These are phyloP conservation scores for Neopestalotiopsis clavispora DNA, from an alignment of 2,329 filamentous ascomycete genomes.

Conservation along the genomic window DNA sequence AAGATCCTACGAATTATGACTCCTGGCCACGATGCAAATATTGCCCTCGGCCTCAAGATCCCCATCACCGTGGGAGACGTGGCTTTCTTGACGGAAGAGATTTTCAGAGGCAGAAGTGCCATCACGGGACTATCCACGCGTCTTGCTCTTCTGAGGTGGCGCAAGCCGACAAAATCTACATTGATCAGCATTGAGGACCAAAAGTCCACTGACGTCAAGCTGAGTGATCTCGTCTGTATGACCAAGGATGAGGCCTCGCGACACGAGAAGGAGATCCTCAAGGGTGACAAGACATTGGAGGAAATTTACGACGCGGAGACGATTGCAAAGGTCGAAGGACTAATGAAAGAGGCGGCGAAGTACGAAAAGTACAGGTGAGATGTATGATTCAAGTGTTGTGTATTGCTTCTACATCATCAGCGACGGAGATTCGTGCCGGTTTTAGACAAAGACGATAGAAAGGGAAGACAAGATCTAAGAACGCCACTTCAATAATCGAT, in stretches of 20 bases:
- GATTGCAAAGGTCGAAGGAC: conserved; percentile 68
- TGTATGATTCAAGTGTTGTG: not conserved
- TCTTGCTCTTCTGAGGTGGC: conserved; percentile 82
- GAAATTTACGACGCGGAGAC: conserved; percentile 76
- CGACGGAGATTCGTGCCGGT: not conserved
- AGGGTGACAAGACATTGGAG: conserved; percentile 67
- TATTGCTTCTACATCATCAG: not conserved
- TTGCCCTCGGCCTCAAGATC: conserved; percentile 75
- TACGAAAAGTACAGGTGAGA: conserved; percentile 58
- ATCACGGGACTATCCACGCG: conserved; percentile 83
- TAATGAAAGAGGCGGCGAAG: conserved; percentile 69
- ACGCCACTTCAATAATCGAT: not conserved
- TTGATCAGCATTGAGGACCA: conserved; percentile 71
- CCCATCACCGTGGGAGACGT: conserved; percentile 82
- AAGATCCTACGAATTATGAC: conserved; percentile 64
- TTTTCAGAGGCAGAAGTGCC: conserved; percentile 82
- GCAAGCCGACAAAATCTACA: conserved; percentile 64
- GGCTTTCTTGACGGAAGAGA: conserved; percentile 86
- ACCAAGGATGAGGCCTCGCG: conserved; percentile 46
- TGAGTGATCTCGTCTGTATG: conserved; percentile 39
- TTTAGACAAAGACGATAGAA: conserved; percentile 3
- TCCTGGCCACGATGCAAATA: conserved; percentile 46
- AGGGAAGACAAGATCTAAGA: not conserved
- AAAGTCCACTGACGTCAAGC: conserved; percentile 69
- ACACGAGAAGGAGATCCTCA: conserved; percentile 82